Percentiles rank a stretch among this genome's conserved stretches.
phyloP scores from a whole-genome alignment of 371 early-diverging fungal genomes.

The Gilbertella persicaria region DNA sequence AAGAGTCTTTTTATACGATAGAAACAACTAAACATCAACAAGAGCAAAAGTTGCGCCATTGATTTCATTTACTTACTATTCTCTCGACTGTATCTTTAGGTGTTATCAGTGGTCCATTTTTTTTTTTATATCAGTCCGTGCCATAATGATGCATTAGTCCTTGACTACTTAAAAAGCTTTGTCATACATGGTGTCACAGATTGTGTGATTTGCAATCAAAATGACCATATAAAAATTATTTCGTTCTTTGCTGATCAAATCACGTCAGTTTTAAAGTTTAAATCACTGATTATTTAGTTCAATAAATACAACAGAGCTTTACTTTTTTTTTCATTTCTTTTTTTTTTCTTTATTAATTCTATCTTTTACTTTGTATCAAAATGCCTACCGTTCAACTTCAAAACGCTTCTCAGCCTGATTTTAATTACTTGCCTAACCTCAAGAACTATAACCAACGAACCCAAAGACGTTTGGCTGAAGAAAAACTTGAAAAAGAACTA shows the following conservation, averaged over 20 bases:
- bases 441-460: constrained; percentile 29
- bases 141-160: neutral
- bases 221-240: neutral
- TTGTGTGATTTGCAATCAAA: neutral
- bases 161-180: neutral
- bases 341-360: too few species aligned
- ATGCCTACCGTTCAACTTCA: constrained; percentile 35
- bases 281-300: neutral
- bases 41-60: neutral
- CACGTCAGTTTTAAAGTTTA: neutral
- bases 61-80: neutral
- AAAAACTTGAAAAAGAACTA: constrained; percentile 20
- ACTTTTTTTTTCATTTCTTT: too few species aligned
- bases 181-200: neutral
- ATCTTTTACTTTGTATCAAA: neutral
- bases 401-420: constrained; percentile 31
- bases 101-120: too few species aligned
- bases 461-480: constrained; percentile 27
- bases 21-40: too few species aligned
- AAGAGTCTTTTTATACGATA: too few species aligned
- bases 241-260: neutral
- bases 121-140: too few species aligned
- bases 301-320: neutral
- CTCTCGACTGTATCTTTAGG: neutral
- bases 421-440: constrained; percentile 30